A percentile compares a stretch with the other conserved stretches of the same genome.
Evolutionary conservation across 73 alveolate genomes (phyloP).

Genomic region (Paramecium pentaurelia): DNA sequence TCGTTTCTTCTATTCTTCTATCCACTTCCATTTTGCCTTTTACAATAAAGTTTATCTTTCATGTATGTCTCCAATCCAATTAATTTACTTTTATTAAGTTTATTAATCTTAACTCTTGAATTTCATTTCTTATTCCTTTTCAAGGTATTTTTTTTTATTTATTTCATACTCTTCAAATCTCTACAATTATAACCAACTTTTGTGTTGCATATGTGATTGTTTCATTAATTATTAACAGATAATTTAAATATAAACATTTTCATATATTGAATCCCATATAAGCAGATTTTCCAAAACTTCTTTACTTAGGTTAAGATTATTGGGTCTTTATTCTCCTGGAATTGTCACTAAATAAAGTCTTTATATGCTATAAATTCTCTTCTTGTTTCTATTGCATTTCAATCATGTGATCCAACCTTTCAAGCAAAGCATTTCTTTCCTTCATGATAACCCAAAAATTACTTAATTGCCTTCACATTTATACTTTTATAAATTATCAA

Average conservation of each 20-base stretch:
- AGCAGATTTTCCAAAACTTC: not conserved
- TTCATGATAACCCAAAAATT: not conserved
- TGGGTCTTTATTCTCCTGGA: not conserved
- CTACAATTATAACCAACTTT: not conserved
- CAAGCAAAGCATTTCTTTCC: slow-evolving; percentile 2
- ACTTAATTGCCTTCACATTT: slow-evolving; percentile 1
- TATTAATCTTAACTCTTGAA: not conserved
- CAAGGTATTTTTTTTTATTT: not conserved
- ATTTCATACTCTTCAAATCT: not conserved
- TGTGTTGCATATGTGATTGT: not conserved
- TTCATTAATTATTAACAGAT: slow-evolving; percentile 6
- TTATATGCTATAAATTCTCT: not conserved
- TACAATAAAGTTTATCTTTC: not conserved
- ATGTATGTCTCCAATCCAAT: slow-evolving; percentile 1
- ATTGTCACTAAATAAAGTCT: not conserved
- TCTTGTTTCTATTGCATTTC: not conserved
- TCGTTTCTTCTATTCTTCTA: not conserved
- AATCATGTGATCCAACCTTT: slow-evolving; percentile 17
- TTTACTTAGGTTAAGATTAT: not conserved
- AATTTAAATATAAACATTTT: not conserved
- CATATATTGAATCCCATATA: not conserved
- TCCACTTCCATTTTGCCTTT: slow-evolving; percentile 13
- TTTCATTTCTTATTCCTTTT: not conserved
- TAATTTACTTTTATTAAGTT: not conserved
- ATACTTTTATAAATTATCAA: not conserved